Evolutionary conservation across 345 rosid species (phyloP), one percentile per base, ranked within the genome.

Genomic region (Salix viminalis): DNA sequence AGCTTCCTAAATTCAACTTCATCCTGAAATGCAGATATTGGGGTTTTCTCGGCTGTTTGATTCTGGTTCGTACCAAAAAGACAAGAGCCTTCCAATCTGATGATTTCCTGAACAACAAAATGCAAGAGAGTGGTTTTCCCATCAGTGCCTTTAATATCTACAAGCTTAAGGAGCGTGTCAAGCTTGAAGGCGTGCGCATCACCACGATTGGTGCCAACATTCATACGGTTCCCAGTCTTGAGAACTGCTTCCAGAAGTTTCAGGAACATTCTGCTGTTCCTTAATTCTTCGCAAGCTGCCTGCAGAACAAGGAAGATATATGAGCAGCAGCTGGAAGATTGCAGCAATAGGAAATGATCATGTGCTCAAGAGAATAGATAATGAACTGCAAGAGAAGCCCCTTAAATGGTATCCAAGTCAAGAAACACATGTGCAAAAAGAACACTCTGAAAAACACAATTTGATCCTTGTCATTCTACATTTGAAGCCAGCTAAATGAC

Each of bases 141-240:
- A 79, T 94, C 99, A 0, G 91, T 74, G 41, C 97, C 98, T 83
- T 92, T 94, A 16, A 96, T 83, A 65, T 93, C 98, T 26, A 92
- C 97, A 41, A 91, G 93, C 62, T 93, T 96, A 34, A 94, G 84
- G 41, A 96, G 97, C 0, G 98, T 96, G 79, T 94, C 97, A 6
- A 96, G 98, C 92, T 94, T 96, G 90, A 94, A 96, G 42, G 99
- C 97, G 2, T 86, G 95, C 0, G 99, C 99, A 65, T 91, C 97
- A 0, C 99, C 97, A 8, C 94, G 89, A 75, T 90, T 91, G n/a
- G 99, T 96, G 73, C 97, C 97, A 52, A 92, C 89, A 61, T 96
- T 94, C 99, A 94, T 94, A 32, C 97, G 84, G 83, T 96, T 94
- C 67, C 99, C 98, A 0, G 99, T 94, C 79, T 87, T 92, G 26